These are phyloP conservation scores for Mycena filopes DNA, from an alignment of 768 basidiomycete genomes.

Conservation along the genomic window DNA sequence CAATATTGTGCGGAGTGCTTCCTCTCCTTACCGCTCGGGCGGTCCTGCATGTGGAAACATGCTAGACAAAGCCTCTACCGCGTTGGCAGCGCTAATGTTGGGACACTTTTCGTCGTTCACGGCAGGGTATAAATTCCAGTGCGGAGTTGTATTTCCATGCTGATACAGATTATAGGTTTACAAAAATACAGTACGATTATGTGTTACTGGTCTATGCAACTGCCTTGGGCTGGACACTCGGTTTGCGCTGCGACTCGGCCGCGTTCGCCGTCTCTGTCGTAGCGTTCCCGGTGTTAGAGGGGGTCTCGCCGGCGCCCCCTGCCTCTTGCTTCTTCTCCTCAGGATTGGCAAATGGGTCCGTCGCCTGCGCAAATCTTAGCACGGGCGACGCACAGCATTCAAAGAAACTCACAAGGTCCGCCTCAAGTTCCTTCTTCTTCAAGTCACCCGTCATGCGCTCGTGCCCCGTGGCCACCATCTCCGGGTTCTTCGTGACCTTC, in stretches of 20 bases:
- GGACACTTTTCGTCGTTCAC: too few relatives aligned
- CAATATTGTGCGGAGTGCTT: neutral
- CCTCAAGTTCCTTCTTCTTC: constrained; percentile 43
- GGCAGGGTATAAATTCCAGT: neutral
- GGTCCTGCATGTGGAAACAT: too few relatives aligned
- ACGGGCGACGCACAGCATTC: neutral
- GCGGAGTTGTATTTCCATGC: neutral
- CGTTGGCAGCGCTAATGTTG: too few relatives aligned
- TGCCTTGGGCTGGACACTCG: neutral
- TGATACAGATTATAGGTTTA: constrained; percentile 6
- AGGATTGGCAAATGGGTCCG: constrained; percentile 34
- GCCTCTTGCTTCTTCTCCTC: constrained; percentile 35
- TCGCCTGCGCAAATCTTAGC: constrained; percentile 6
- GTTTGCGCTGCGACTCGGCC: neutral
- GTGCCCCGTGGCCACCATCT: constrained; percentile 41
- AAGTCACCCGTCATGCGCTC: constrained; percentile 45
- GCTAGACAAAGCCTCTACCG: too few relatives aligned
- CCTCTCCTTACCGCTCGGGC: too few relatives aligned
- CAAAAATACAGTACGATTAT: neutral
- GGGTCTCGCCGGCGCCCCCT: neutral
- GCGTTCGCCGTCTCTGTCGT: too few relatives aligned
- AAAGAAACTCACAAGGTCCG: constrained; percentile 32
- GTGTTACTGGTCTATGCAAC: neutral
- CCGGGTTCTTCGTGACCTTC: constrained; percentile 44
- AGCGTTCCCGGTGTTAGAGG: neutral